Evolutionary conservation across 2,329 filamentous ascomycete species (phyloP).

Genomic region (Orbilia quercus): DNA sequence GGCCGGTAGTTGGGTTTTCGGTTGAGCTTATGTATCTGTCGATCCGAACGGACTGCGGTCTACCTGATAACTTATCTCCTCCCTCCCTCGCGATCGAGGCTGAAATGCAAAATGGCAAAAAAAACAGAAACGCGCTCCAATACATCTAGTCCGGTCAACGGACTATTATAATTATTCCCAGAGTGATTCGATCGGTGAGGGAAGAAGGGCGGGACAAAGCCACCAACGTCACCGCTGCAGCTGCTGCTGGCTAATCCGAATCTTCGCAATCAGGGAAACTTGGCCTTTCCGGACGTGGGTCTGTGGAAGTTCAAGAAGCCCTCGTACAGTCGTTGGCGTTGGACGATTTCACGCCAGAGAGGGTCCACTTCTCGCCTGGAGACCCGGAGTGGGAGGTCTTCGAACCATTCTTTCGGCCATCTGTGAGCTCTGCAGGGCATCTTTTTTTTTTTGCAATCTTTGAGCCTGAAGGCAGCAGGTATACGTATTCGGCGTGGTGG

Average conservation of each 20-base stretch:
- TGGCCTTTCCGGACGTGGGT: neutral
- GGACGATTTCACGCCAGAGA: neutral
- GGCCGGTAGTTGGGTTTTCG: too few species aligned
- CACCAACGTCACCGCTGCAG: slow-evolving; percentile 17
- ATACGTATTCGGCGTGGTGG: too few species aligned
- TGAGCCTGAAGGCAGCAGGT: too few species aligned
- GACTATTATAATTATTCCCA: too few species aligned
- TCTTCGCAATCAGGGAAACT: slow-evolving; percentile 33
- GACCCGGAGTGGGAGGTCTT: too few species aligned
- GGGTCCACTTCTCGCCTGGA: neutral
- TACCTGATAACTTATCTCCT: too few species aligned
- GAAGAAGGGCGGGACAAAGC: neutral
- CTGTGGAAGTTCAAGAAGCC: neutral
- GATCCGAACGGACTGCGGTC: too few species aligned
- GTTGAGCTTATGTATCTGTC: too few species aligned
- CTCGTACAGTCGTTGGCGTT: neutral
- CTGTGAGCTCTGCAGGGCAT: neutral
- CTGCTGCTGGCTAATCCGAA: slow-evolving; percentile 36
- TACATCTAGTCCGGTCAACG: too few species aligned
- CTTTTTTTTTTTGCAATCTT: too few species aligned
- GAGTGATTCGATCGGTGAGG: neutral
- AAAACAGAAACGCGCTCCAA: too few species aligned
- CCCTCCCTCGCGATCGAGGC: slow-evolving; percentile 3
- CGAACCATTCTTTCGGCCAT: neutral
- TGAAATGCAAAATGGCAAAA: slow-evolving; percentile 26